Percentiles rank a stretch among this genome's conserved stretches.
Evolutionary conservation across 805 yeast species (phyloP).

Genomic region (Priceomyces melissophilus): DNA sequence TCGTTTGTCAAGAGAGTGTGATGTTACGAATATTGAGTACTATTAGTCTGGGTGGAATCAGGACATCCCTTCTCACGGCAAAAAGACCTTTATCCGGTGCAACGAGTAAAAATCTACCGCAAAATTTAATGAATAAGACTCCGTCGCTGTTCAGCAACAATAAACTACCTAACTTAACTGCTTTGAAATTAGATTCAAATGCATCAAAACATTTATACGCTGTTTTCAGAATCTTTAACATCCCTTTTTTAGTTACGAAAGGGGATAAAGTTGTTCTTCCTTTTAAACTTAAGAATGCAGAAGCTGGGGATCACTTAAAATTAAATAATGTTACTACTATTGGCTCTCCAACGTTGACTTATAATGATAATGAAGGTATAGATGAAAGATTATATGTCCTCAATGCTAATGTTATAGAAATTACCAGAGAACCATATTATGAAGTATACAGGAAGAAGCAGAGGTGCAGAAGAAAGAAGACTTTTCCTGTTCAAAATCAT

Average conservation of each 20-base stretch:
- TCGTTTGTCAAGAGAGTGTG: too few species aligned
- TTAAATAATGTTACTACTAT: constrained; percentile 74
- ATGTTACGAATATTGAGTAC: too few species aligned
- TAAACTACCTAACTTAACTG: constrained; percentile 43
- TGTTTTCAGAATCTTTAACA: constrained; percentile 71
- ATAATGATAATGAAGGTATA: constrained; percentile 23
- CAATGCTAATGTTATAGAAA: constrained; percentile 80
- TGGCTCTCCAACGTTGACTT: constrained; percentile 78
- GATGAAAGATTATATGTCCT: constrained; percentile 45
- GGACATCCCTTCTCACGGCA: too few species aligned
- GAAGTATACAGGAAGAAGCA: constrained; percentile 54
- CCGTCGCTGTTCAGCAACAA: too few species aligned
- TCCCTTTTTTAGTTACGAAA: constrained; percentile 83
- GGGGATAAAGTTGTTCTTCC: constrained; percentile 87
- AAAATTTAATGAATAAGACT: too few species aligned
- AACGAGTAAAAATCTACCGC: too few species aligned
- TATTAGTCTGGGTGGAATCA: too few species aligned
- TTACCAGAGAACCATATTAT: constrained; percentile 75
- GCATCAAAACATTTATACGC: constrained; percentile 65
- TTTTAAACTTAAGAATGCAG: constrained; percentile 67
- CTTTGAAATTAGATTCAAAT: constrained; percentile 64
- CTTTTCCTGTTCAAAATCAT: constrained; percentile 67
- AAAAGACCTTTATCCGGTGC: too few species aligned
- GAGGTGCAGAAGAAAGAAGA: constrained; percentile 77
- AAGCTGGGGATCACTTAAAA: constrained; percentile 77